Conservation (phyloP, 306 rosid genomes). For the Vigna reflexopilosa region DNA sequence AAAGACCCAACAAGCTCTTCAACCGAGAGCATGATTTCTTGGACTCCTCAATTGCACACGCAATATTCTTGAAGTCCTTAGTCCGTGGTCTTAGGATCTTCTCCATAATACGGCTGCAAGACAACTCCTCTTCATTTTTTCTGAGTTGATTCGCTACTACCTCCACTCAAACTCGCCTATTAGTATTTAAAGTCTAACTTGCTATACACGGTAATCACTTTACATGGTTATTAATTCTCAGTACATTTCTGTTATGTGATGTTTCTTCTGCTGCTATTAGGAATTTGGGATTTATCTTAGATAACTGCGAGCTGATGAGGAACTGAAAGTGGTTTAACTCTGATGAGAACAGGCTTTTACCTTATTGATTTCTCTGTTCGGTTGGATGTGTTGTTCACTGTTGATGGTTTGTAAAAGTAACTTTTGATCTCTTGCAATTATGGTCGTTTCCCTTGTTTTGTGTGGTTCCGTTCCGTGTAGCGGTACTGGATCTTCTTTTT, state of each 20-base stretch:
- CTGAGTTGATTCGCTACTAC: no score
- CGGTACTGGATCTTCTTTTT: not conserved
- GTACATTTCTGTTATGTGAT: slow-evolving; percentile 27
- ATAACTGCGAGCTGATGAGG: no score
- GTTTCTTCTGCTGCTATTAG: slow-evolving; percentile 12
- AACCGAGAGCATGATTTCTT: no score
- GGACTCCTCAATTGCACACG: no score
- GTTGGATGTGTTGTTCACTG: not conserved
- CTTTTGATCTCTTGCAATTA: slow-evolving; percentile 1
- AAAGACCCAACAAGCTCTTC: no score
- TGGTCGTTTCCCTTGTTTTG: not conserved
- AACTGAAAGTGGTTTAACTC: slow-evolving; percentile 11
- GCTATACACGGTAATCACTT: not conserved
- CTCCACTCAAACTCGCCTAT: no score
- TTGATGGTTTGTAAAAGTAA: not conserved
- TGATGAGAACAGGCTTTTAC: not conserved
- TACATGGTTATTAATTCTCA: slow-evolving; percentile 45
- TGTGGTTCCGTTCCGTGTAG: slow-evolving; percentile 15
- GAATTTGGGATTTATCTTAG: slow-evolving; percentile 17
- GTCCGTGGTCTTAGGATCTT: no score
- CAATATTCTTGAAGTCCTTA: no score
- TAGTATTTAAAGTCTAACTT: no score
- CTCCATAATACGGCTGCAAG: no score
- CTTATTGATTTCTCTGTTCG: not conserved
- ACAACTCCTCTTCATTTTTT: no score